Evolutionary conservation across 75 land plant species (phyloP), one percentile per base, ranked within the genome.

Genomic region (Adiantum capillusveneris): DNA sequence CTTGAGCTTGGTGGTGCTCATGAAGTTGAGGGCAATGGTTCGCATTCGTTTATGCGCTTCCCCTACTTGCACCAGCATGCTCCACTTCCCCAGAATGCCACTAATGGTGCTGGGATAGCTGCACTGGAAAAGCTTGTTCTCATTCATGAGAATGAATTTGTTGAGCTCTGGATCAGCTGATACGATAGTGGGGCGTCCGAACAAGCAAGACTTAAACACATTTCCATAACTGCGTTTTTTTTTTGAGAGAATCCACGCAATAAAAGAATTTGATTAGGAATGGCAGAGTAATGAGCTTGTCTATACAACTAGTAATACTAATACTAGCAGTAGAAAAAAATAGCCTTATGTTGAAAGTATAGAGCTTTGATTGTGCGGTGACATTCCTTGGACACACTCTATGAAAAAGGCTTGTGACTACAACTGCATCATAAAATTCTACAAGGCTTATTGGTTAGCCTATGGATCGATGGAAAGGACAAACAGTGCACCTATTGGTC

Each of bases 11-110:
- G 36, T 56, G 46, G 53, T 51, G 70, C 81, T 77, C 69, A 86
- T 56, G 69, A 86, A 86, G 56, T 80, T 80, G 21, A 86, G 69
- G 5, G 90, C 72, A n/a, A 86, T 83, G 20, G 42, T 61, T 24
- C 90, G 68, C 90, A 86, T 86, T 48, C 75, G 57, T 64, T 70
- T 61, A 50, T 86, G 90, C 81, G 73, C 77, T 27, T 86, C 90
- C 43, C 90, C 90, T 11, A 79, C 86, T 0, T 74, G 28, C 16
- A 80, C 90, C 31, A 83, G 42, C 90, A 86, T 86, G 9, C 86
- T 83, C 90, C 90, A 86, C 34, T 77, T 79, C 18, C 90, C 90
- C 19, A 86, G 79, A 25, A 86, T 86, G 30, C 83, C 86, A 5
- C 81, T 75, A 22, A 86, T 83, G 57, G 86, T 83, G 22, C 64